A percentile compares a stretch with the other conserved stretches of the same genome.
Conservation (phyloP, 1,139 yeast species). For the Candida gigantensis region DNA sequence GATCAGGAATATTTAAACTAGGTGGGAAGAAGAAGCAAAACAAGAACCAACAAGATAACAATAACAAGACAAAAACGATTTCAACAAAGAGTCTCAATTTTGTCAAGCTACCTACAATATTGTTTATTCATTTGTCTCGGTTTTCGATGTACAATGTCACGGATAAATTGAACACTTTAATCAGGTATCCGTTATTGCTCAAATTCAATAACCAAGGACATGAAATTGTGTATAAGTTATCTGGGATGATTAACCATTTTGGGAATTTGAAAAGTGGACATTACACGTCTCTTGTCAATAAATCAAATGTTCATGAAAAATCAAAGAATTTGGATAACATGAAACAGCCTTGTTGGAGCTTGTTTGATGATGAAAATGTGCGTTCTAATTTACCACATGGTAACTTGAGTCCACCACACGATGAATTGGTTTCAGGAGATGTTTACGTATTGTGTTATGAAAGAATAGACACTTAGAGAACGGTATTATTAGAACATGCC, state of each 20-base stretch:
- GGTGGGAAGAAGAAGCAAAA: constrained; percentile 23
- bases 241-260: constrained; percentile 67
- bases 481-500: too few relatives aligned
- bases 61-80: constrained; percentile 4
- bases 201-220: constrained; percentile 49
- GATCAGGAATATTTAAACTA: constrained; percentile 34
- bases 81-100: constrained; percentile 57
- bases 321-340: constrained; percentile 22
- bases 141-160: constrained; percentile 56
- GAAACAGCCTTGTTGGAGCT: constrained; percentile 55
- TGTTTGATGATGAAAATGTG: constrained; percentile 70
- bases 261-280: constrained; percentile 77
- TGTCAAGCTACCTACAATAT: constrained; percentile 61
- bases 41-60: not conserved
- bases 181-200: constrained; percentile 53
- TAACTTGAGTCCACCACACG: constrained; percentile 32
- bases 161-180: constrained; percentile 54
- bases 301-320: constrained; percentile 35
- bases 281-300: constrained; percentile 67
- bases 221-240: constrained; percentile 50
- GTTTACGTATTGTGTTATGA: constrained; percentile 77
- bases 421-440: constrained; percentile 52
- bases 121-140: constrained; percentile 66
- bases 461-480: constrained; percentile 11
- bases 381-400: constrained; percentile 52